A percentile compares a stretch with the other conserved stretches of the same genome.
These are phyloP conservation scores for Monosporozyma aerobia DNA, from an alignment of 805 yeast species.

Conservation along the genomic window DNA sequence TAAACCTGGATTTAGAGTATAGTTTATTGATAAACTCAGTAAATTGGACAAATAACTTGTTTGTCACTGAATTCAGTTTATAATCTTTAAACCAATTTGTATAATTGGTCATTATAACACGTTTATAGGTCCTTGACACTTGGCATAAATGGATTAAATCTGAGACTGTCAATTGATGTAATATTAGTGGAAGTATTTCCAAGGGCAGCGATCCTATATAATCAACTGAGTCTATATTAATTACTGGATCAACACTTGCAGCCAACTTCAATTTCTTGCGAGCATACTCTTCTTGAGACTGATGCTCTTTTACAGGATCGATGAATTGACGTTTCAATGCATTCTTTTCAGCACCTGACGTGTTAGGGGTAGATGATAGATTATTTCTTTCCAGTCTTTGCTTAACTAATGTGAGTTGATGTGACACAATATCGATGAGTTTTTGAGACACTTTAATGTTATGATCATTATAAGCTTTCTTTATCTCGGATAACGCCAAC, in stretches of 20 bases:
- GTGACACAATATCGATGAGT: slow-evolving; percentile 8
- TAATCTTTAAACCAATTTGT: slow-evolving; percentile 17
- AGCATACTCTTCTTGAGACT: neutral
- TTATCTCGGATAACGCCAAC: slow-evolving; percentile 9
- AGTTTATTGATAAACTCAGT: slow-evolving; percentile 10
- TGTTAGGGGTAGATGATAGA: neutral
- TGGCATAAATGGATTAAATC: slow-evolving; percentile 13
- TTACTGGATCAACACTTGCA: neutral
- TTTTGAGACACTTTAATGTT: slow-evolving; percentile 10
- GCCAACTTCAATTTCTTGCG: neutral
- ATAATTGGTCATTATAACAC: slow-evolving; percentile 8
- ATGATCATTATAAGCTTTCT: slow-evolving; percentile 8
- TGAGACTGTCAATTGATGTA: slow-evolving; percentile 11
- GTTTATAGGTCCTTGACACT: slow-evolving; percentile 19
- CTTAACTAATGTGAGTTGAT: slow-evolving; percentile 12
- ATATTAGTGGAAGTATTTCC: slow-evolving; percentile 19
- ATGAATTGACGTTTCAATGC: slow-evolving; percentile 8
- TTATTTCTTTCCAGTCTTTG: slow-evolving; percentile 3
- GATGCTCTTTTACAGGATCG: slow-evolving; percentile 18
- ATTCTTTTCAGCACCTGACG: neutral
- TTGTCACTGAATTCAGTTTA: slow-evolving; percentile 10
- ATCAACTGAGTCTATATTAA: slow-evolving; percentile 7
- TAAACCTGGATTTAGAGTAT: neutral
- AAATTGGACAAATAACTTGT: slow-evolving; percentile 12
- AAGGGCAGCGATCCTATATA: slow-evolving; percentile 16